Conservation (phyloP, 1,284 basidiomycete genomes). For the Heterobasidion occidentale region DNA sequence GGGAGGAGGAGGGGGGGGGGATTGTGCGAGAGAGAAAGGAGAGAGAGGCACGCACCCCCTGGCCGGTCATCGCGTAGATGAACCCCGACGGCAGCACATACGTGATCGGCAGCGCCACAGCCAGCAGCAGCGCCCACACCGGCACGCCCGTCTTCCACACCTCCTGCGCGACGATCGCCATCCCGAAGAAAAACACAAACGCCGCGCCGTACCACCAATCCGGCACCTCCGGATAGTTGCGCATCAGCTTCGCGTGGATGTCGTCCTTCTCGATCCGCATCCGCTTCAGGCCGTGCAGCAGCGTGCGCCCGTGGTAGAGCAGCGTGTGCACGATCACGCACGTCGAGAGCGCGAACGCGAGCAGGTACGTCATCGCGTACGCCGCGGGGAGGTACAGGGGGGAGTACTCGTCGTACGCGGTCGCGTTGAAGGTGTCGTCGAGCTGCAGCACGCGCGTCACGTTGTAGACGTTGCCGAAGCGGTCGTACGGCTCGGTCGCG, state of each 20-base stretch:
- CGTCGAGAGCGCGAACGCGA: constrained; percentile 82
- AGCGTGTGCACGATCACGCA: constrained; percentile 85
- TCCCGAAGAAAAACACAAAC: constrained; percentile 61
- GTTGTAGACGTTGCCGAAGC: constrained; percentile 75
- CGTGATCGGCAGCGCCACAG: constrained; percentile 68
- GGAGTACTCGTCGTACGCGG: constrained; percentile 81
- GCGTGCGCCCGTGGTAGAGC: constrained; percentile 79
- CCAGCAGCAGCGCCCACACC: constrained; percentile 78
- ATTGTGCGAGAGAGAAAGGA: neutral
- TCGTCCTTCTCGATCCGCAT: constrained; percentile 82
- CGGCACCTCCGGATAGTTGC: constrained; percentile 88
- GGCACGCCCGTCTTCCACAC: constrained; percentile 82
- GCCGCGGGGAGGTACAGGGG: constrained; percentile 87
- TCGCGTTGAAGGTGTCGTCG: constrained; percentile 60
- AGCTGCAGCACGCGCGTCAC: constrained; percentile 61
- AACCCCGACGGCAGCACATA: constrained; percentile 91
- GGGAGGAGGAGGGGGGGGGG: too few species aligned
- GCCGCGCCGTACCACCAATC: constrained; percentile 86
- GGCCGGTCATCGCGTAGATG: constrained; percentile 91
- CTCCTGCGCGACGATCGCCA: constrained; percentile 76
- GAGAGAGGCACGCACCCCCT: constrained; percentile 30
- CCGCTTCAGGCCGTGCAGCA: constrained; percentile 70
- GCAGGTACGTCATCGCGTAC: constrained; percentile 83
- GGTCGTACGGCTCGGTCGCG: constrained; percentile 72
- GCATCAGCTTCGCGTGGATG: constrained; percentile 95